Evolutionary conservation across 768 basidiomycete species (phyloP), one percentile per base, ranked within the genome.

Genomic region (Agaricus sinodeliciosus): DNA sequence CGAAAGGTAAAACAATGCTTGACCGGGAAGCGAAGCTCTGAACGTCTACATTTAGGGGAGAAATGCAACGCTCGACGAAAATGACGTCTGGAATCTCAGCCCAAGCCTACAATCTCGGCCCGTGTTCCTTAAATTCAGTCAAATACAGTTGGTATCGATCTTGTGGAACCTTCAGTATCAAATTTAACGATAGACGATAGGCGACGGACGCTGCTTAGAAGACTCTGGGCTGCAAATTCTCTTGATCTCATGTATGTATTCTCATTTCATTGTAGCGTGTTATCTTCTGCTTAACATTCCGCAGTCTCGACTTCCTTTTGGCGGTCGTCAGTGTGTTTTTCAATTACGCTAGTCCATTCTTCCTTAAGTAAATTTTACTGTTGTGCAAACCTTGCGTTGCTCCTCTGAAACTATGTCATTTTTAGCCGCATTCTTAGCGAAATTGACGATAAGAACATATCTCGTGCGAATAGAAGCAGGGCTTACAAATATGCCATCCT

Each of bases 401-500:
- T 15, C 18, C 18, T 16, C 41, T 44, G 22, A 36, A n/a, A 16
- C 40, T 36, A 46, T 16, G 5, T 42, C 18, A 16, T 7, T 27
- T 48, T 26, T 35, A 80, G 79, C 35, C 72, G 67, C 27, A 85
- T 88, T 56, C 74, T 87, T 3, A 82, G 85, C 58, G 69, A 78
- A 0, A 77, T 88, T 37, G 73, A 70, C 25, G 36, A 63, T 5
- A 55, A 67, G 12, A 36, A 43, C 9, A n/a, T 45, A 9, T 9
- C 46, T 15, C 47, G 13, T 18, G 45, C 22, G 34, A 62, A 74
- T 9, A 77, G 78, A 58, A 73, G 73, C 39, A 76, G 76, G 16
- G 91, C 91, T 3, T 93, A 88, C 60, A 75, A 90, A 13, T 93
- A 85, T 59, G 90, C 93, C 0, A 72, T 85, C 57, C 71, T 92